A percentile compares a stretch with the other conserved stretches of the same genome.
Conservation (phyloP, 805 yeast genomes). For the Huiozyma naganishii region DNA sequence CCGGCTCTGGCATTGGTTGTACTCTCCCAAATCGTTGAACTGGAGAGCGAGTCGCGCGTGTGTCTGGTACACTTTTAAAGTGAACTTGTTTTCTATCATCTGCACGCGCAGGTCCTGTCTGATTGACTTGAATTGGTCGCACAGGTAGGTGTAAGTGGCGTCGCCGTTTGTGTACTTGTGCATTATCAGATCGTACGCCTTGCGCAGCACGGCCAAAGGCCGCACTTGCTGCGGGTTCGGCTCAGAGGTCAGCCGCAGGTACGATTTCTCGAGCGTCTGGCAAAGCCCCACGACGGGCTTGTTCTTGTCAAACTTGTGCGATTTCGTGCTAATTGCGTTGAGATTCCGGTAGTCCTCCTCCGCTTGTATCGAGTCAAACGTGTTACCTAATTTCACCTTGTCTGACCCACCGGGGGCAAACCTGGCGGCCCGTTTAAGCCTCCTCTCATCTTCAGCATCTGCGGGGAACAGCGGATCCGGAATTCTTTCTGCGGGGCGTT, state of each 20-base stretch:
- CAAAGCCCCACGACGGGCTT: slow-evolving; percentile 51
- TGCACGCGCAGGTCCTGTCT: slow-evolving; percentile 93
- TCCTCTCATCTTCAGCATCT: slow-evolving; percentile 18
- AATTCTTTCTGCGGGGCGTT: not conserved
- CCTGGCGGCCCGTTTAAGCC: slow-evolving; percentile 28
- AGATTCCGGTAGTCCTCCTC: slow-evolving; percentile 19
- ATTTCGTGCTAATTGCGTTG: slow-evolving; percentile 24
- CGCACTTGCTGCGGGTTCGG: slow-evolving; percentile 81
- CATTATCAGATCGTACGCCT: slow-evolving; percentile 45
- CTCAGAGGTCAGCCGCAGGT: slow-evolving; percentile 77
- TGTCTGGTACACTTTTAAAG: slow-evolving; percentile 70
- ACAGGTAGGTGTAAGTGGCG: slow-evolving; percentile 59
- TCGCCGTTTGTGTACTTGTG: slow-evolving; percentile 39
- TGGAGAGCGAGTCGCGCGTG: slow-evolving; percentile 83
- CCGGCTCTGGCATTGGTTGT: slow-evolving; percentile 88
- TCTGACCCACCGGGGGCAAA: slow-evolving; percentile 15
- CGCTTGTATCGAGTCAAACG: slow-evolving; percentile 7
- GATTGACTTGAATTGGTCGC: slow-evolving; percentile 85
- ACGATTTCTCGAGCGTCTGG: slow-evolving; percentile 59
- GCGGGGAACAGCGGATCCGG: not conserved
- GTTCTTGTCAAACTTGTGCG: slow-evolving; percentile 25
- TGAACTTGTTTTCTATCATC: slow-evolving; percentile 65
- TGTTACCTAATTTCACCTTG: slow-evolving; percentile 1
- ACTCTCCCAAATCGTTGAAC: slow-evolving; percentile 81
- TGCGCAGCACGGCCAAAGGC: slow-evolving; percentile 51